phyloP scores from a whole-genome alignment of 2,329 filamentous ascomycete genomes.

The Penicillium sp. region DNA sequence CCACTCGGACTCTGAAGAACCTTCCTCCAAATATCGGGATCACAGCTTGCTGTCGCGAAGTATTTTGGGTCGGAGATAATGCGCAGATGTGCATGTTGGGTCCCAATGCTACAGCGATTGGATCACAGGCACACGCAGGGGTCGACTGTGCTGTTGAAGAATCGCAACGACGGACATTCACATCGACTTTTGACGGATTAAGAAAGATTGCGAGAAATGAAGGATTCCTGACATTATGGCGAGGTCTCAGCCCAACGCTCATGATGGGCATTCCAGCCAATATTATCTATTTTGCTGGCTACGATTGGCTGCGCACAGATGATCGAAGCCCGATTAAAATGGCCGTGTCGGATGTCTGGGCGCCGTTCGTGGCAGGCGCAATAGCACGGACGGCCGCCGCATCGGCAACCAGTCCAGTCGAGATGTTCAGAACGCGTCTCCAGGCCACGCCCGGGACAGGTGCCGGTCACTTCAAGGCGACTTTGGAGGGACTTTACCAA shows the following conservation, averaged over 20 bases:
- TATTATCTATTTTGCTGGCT: conserved; percentile 98
- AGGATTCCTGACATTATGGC: conserved; percentile 81
- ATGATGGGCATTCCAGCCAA: conserved; percentile 93
- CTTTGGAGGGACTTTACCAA: conserved; percentile 69
- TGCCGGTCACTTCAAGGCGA: conserved; percentile 73
- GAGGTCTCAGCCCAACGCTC: conserved; percentile 88
- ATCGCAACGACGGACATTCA: conserved; percentile 77
- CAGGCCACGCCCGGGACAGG: conserved; percentile 65
- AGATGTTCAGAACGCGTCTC: conserved; percentile 89
- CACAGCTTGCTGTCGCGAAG: conserved; percentile 91
- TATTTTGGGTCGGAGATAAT: conserved; percentile 91
- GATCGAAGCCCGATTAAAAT: conserved; percentile 67
- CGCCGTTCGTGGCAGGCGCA: conserved; percentile 77
- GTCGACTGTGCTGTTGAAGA: conserved; percentile 84
- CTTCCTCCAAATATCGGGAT: conserved; percentile 84
- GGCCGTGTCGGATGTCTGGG: conserved; percentile 64
- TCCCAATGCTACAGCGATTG: conserved; percentile 36
- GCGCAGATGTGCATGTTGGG: conserved; percentile 77
- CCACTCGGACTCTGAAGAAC: conserved; percentile 56
- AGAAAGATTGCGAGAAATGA: conserved; percentile 95
- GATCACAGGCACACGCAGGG: conserved; percentile 43
- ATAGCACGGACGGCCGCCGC: conserved; percentile 77
- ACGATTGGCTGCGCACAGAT: conserved; percentile 86
- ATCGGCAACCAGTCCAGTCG: conserved; percentile 80
- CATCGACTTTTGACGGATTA: conserved; percentile 85